Evolutionary conservation across 371 early-diverging fungal genomes (phyloP).

Genomic region (Ordospora colligata): DNA sequence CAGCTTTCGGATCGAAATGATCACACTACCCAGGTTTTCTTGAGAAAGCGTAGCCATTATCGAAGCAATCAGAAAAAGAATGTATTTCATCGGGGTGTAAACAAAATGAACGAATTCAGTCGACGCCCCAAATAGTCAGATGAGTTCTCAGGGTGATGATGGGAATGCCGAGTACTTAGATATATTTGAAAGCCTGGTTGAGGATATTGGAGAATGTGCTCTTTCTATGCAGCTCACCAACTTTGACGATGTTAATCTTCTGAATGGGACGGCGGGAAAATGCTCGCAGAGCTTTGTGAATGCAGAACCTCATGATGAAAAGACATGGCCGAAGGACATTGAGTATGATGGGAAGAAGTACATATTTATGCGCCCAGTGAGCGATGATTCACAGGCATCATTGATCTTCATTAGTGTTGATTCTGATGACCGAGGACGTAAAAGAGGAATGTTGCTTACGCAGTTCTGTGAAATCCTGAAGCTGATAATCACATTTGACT

Average conservation of each 20-base stretch:
- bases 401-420: constrained; percentile 3
- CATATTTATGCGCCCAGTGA: neutral
- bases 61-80: neutral
- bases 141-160: neutral
- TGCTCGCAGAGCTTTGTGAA: neutral
- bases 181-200: neutral
- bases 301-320: neutral
- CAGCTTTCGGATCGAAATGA: constrained; percentile 14
- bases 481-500: constrained; percentile 11
- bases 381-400: neutral
- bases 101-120: constrained; percentile 7
- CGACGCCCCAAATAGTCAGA: neutral
- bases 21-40: neutral
- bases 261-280: neutral
- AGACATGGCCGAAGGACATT: neutral
- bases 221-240: constrained; percentile 13
- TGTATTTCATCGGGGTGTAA: neutral
- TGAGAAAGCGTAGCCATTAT: neutral
- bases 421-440: neutral
- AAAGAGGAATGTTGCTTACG: constrained; percentile 33
- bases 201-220: neutral
- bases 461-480: neutral
- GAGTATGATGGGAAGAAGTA: constrained; percentile 15
- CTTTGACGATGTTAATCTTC: neutral
- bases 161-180: neutral